phyloP scores from a whole-genome alignment of 2,329 filamentous ascomycete genomes.

The Domatiomyces catenatus region DNA sequence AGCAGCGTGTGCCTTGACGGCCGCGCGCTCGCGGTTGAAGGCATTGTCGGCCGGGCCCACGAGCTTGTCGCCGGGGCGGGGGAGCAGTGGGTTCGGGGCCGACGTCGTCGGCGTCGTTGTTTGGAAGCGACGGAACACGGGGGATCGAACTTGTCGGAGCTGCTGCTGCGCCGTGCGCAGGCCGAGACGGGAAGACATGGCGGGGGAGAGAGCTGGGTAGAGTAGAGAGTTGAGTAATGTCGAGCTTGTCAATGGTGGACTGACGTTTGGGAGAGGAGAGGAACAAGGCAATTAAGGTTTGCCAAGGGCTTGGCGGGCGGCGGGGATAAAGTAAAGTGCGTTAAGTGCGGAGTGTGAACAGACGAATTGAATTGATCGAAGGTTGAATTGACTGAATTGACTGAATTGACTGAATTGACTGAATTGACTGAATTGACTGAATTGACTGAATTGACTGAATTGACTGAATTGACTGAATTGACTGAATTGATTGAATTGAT shows the following conservation, averaged over 20 bases:
- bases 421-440: neutral
- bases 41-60: constrained; percentile 59
- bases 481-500: neutral
- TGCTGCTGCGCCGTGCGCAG: constrained; percentile 48
- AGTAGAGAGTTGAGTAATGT: neutral
- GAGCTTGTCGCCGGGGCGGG: constrained; percentile 27
- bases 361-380: neutral
- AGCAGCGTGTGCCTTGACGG: constrained; percentile 79
- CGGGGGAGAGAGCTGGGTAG: constrained; percentile 11
- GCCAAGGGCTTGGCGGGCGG: neutral
- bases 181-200: constrained; percentile 50
- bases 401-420: neutral
- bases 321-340: neutral
- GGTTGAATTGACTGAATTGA: neutral
- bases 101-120: constrained; percentile 24
- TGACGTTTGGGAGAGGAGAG: neutral
- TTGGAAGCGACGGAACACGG: constrained; percentile 56
- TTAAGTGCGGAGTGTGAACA: neutral
- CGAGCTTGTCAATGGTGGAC: neutral
- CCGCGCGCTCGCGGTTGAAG: constrained; percentile 82
- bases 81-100: constrained; percentile 33
- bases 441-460: neutral
- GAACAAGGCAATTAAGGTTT: neutral
- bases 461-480: neutral
- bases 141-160: constrained; percentile 42